Evolutionary conservation across 129 eudicot genomes (phyloP), one percentile per base, ranked within the genome.

Genomic region (Artemisia annua): DNA sequence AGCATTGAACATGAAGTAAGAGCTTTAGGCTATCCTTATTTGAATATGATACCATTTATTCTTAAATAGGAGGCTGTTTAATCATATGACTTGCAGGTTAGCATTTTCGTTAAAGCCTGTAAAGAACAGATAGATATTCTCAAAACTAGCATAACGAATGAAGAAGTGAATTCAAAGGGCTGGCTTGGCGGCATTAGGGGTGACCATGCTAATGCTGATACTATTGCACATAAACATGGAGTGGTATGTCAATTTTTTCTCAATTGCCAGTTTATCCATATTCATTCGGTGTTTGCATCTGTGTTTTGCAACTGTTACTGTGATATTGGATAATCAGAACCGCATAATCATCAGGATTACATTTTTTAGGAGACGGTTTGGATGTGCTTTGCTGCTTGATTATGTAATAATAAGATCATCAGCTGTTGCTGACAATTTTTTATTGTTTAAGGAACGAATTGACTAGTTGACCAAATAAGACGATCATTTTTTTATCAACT

Each of bases 1-100:
- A 80, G 89, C 87, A 90, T 94, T 70, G 98, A 94, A 74, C 98
- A 94, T 79, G 98, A 94, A 83, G 98, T 94, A 85, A 79, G 91
- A 72, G 76, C 51, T 74, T 8, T 46, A 59, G 50, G n/a, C 48
- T 48, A 15, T 61, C 72, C 24, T 48, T 17, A 48, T 48, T 49
- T 17, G 15, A n/a, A 53, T 43, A 20, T 20, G 57, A 64, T 65
- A 9, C 18, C 10, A 48, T 73, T 53, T 44, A 12, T 19, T 51
- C 46, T 4, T 26, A 16, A 35, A 43, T 58, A 12, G 11, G n/a
- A 22, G 19, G 55, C 13, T 1, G 54, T 50, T 50, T 24, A 13
- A 28, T 60, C 9, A 60, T 60, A 13, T 26, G 1, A 39, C 46
- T 39, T 83, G 80, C 93, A 95, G 99, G 94, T 90, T 65, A 83